These are phyloP conservation scores for Dothistroma pini DNA, from an alignment of 2,329 filamentous ascomycete species.

Conservation along the genomic window DNA sequence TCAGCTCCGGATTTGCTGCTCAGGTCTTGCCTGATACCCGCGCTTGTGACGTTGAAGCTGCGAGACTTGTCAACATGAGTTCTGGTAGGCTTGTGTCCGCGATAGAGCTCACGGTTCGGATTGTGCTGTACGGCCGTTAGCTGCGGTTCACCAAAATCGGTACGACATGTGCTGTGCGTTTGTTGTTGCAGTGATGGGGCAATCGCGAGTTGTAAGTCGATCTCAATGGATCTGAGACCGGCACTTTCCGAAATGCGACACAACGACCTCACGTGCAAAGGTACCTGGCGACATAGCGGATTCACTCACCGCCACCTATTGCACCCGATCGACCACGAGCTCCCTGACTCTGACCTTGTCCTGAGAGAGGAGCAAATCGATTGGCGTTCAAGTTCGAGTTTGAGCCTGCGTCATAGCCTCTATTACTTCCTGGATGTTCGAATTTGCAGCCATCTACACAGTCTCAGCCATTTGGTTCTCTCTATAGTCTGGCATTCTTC, in stretches of 20 bases:
- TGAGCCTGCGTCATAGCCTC: not conserved
- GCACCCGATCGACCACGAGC: slow-evolving; percentile 26
- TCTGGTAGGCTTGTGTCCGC: not conserved
- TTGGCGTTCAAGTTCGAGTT: slow-evolving; percentile 49
- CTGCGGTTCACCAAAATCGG: not conserved
- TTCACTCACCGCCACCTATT: slow-evolving; percentile 18
- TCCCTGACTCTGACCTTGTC: slow-evolving; percentile 25
- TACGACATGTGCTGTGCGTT: not conserved
- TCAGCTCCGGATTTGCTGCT: slow-evolving; percentile 55
- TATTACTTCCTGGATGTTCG: slow-evolving; percentile 53
- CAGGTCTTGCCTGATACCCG: slow-evolving; percentile 49
- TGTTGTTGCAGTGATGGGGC: slow-evolving; percentile 4
- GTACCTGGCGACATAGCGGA: not conserved
- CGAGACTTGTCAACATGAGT: not conserved
- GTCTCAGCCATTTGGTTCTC: slow-evolving; percentile 5
- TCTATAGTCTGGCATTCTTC: slow-evolving; percentile 16
- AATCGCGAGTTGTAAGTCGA: not conserved
- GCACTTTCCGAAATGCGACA: not conserved
- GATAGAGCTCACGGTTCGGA: not conserved
- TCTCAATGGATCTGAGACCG: not conserved
- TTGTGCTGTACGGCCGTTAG: slow-evolving; percentile 4
- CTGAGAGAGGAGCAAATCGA: slow-evolving; percentile 55
- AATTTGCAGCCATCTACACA: slow-evolving; percentile 54
- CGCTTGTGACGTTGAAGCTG: slow-evolving; percentile 55
- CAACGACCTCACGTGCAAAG: not conserved